These are phyloP conservation scores for Gymnopilus junonius DNA, from an alignment of 768 basidiomycete species.

Conservation along the genomic window DNA sequence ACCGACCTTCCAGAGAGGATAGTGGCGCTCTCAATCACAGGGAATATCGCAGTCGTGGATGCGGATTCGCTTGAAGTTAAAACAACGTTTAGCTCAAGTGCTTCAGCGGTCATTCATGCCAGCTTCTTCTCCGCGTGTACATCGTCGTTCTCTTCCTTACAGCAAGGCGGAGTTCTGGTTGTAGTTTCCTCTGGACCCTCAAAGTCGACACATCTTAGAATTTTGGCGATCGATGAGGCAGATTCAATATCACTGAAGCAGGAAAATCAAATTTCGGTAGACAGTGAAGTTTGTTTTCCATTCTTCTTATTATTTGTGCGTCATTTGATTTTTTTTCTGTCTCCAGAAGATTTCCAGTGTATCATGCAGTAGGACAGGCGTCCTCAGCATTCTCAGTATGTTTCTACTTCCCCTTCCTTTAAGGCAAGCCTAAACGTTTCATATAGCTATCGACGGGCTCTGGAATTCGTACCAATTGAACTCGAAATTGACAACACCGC, in stretches of 20 bases:
- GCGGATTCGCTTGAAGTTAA: slow-evolving; percentile 28
- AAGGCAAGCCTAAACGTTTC: background rate
- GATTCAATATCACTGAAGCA: slow-evolving; percentile 35
- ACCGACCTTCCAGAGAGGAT: slow-evolving; percentile 27
- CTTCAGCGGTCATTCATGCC: slow-evolving; percentile 19
- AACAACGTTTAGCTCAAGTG: slow-evolving; percentile 13
- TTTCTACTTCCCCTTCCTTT: background rate
- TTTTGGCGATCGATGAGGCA: slow-evolving; percentile 38
- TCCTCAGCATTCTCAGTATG: slow-evolving; percentile 55
- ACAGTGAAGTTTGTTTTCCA: slow-evolving; percentile 33
- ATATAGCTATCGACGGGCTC: slow-evolving; percentile 45
- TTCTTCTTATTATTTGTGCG: background rate
- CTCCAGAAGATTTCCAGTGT: slow-evolving; percentile 40
- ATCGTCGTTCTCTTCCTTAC: slow-evolving; percentile 12
- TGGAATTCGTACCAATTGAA: slow-evolving; percentile 44
- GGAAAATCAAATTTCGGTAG: slow-evolving; percentile 31
- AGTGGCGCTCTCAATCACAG: slow-evolving; percentile 26
- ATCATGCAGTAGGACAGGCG: slow-evolving; percentile 52
- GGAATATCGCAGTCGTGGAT: slow-evolving; percentile 27
- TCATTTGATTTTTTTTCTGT: slow-evolving; percentile 7
- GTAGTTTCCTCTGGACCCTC: slow-evolving; percentile 21
- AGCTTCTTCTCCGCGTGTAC: slow-evolving; percentile 22
- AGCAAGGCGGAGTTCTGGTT: slow-evolving; percentile 23
- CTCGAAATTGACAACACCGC: slow-evolving; percentile 18
- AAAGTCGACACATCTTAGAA: slow-evolving; percentile 27